Conservation (phyloP, 352 stramenopile genomes). For the Pythium insidiosum region DNA sequence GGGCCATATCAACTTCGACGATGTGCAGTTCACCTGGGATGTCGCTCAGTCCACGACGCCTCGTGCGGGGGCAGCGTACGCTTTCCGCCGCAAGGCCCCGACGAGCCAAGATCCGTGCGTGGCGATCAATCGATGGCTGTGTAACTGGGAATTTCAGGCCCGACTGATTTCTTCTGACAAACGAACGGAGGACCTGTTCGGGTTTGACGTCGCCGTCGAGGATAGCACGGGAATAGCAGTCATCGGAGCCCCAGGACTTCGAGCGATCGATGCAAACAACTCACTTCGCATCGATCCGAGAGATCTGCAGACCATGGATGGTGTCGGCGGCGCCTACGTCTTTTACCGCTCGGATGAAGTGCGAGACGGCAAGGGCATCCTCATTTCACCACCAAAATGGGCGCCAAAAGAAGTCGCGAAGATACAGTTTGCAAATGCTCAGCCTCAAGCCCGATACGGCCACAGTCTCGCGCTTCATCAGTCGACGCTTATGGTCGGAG, state of each 20-base stretch:
- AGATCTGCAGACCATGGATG: constrained; percentile 19
- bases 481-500: constrained; percentile 47
- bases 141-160: constrained; percentile 86
- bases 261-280: constrained; percentile 83
- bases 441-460: constrained; percentile 45
- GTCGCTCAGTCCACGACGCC: constrained; percentile 48
- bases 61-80: constrained; percentile 71
- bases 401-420: constrained; percentile 62
- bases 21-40: constrained; percentile 93
- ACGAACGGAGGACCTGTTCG: constrained; percentile 77
- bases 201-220: constrained; percentile 80
- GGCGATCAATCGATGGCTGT: constrained; percentile 54
- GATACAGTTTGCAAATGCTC: constrained; percentile 68
- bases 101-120: constrained; percentile 42
- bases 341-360: constrained; percentile 56
- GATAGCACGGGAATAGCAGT: constrained; percentile 74
- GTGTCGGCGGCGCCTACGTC: constrained; percentile 59
- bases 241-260: constrained; percentile 65
- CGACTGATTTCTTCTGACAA: constrained; percentile 88
- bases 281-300: constrained; percentile 28
- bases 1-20: constrained; percentile 96
- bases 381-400: constrained; percentile 61
- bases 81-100: constrained; percentile 63
- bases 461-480: constrained; percentile 42
- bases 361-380: constrained; percentile 54